Conservation (phyloP, 306 rosid species). For the Cucumis hystrix region DNA sequence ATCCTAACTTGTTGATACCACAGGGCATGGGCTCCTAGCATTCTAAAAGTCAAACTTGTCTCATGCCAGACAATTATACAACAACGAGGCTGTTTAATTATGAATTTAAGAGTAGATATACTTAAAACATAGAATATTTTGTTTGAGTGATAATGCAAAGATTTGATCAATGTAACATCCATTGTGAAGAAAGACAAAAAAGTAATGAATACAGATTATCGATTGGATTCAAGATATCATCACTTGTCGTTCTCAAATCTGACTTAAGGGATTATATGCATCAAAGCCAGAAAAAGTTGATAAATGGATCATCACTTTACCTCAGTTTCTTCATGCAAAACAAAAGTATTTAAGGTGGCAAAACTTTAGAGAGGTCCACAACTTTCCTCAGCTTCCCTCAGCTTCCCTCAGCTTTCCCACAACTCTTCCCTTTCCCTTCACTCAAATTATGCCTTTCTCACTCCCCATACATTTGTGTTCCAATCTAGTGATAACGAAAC, state of each 20-base stretch:
- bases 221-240: background rate
- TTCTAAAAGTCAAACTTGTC: background rate
- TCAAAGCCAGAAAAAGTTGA: background rate
- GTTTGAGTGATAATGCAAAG: background rate
- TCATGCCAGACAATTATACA: background rate
- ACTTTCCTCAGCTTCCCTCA: background rate
- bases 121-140: background rate
- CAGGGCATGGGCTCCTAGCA: background rate
- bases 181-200: background rate
- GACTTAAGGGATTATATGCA: background rate
- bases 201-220: background rate
- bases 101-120: background rate
- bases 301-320: background rate
- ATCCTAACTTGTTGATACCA: background rate
- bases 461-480: background rate
- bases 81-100: background rate
- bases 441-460: background rate
- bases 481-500: background rate
- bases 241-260: background rate
- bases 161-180: background rate
- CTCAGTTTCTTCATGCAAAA: background rate
- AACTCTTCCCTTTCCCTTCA: background rate
- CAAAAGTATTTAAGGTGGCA: background rate
- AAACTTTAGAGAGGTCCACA: background rate
- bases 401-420: background rate